Evolutionary conservation across 768 basidiomycete species (phyloP), one percentile per base, ranked within the genome.

Genomic region (Kwoniella europaea): DNA sequence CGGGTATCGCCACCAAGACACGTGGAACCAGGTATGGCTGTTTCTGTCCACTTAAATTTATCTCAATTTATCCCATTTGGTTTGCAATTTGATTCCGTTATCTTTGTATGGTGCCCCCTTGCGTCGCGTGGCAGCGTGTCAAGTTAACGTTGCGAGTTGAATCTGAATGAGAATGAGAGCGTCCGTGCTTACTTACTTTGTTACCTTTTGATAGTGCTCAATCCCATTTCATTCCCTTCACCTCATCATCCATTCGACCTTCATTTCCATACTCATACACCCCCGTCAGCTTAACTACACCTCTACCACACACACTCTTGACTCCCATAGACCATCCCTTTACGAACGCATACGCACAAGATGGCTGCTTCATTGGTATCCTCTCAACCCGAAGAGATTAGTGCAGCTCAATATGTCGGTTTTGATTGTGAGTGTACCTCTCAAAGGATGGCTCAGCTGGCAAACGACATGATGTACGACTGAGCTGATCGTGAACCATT

Each of bases 351-450:
- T 9, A 0, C 35, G 7, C 35, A 35, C 56, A 72, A 67, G 29
- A 86, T 86, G 86, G 84, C 86, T 58, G 80, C 88, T 63, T 86
- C 88, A 82, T 76, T 85, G 72, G 84, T 85, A 58, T 66, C 74
- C 9, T 27, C 67, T 22, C 22, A 57, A 10, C 69, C 72, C 10
- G 88, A 90, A 62, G 94, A 96, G 86, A 94, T 97, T 78, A 90
- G 91, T 77, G 94, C 94, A 42, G 88, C 91, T 73, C 90, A 92
- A 58, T 96, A 98, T 84, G 95, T 98, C 84, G 95, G 95, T 82
- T 98, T 98, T 86, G 95, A 98, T 88, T 90, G 83, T 84, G 35
- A 76, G 83, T 77, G 3, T 4, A 16, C 2, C 7, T 6, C 29
- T 43, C 24, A 6, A 35, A 35, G 35, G 35, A 35, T 35, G 35